Conservation (phyloP, 768 basidiomycete genomes). For the Mycena chlorophos region DNA sequence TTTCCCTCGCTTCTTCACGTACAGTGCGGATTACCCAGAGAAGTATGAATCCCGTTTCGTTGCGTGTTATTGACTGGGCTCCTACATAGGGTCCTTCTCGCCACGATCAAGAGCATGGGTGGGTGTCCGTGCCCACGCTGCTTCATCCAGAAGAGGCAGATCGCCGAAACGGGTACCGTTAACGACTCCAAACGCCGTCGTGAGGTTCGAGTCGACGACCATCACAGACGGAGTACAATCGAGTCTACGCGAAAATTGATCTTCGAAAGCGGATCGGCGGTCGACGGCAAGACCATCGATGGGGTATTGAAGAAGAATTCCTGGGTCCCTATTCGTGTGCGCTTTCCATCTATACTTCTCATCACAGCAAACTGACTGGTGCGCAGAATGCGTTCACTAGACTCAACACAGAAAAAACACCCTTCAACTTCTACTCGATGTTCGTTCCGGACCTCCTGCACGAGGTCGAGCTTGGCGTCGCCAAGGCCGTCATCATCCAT, state of each 20-base stretch:
- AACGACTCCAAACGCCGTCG: not conserved
- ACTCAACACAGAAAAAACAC: no score
- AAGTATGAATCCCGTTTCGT: not conserved
- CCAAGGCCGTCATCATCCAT: slow-evolving; percentile 36
- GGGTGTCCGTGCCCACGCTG: slow-evolving; percentile 18
- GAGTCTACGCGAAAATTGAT: not conserved
- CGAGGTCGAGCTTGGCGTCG: slow-evolving; percentile 39
- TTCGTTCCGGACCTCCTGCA: slow-evolving; percentile 35
- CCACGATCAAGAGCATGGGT: slow-evolving; percentile 16
- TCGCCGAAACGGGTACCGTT: not conserved
- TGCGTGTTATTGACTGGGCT: not conserved
- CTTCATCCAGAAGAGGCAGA: no score
- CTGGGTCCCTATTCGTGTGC: slow-evolving; percentile 5
- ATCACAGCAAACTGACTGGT: not conserved
- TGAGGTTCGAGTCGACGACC: not conserved
- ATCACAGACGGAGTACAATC: not conserved
- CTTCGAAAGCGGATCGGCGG: not conserved
- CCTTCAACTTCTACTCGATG: slow-evolving; percentile 28
- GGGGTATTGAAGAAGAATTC: not conserved
- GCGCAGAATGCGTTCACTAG: slow-evolving; percentile 33
- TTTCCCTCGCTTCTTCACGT: not conserved
- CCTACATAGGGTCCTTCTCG: slow-evolving; percentile 15
- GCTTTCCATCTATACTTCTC: not conserved
- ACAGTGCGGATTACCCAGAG: not conserved
- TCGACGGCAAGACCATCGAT: not conserved